phyloP scores from a whole-genome alignment of 2,329 filamentous ascomycete species.

The Ampelomyces quisqualis region DNA sequence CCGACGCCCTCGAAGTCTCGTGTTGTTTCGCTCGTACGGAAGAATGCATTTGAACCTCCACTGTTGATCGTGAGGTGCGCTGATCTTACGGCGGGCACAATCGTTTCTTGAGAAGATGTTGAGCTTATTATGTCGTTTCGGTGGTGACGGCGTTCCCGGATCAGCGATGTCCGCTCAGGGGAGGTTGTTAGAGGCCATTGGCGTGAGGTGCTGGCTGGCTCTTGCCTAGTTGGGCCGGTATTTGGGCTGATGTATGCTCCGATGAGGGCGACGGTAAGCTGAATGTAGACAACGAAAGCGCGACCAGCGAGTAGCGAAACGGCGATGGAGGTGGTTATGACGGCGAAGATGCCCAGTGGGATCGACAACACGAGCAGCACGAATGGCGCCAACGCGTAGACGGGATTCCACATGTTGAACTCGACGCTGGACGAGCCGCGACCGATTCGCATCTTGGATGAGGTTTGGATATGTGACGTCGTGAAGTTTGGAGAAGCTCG shows the following conservation, averaged over 20 bases:
- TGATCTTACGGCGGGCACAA: conserved; percentile 13
- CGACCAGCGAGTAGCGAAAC: conserved; percentile 43
- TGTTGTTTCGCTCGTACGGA: conserved; percentile 34
- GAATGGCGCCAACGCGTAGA: conserved; percentile 40
- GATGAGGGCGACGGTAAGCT: conserved; percentile 45
- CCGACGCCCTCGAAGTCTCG: conserved; percentile 50
- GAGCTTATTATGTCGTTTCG: conserved; percentile 30
- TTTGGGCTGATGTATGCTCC: conserved; percentile 40
- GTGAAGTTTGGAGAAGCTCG: conserved; percentile 3
- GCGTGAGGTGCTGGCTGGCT: conserved; percentile 11
- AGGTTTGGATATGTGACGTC: conserved; percentile 1
- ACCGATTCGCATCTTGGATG: conserved; percentile 15
- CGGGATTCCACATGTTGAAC: conserved; percentile 28
- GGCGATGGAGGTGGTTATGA: conserved; percentile 44
- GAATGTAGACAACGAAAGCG: conserved; percentile 46
- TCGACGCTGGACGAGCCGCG: conserved; percentile 15
- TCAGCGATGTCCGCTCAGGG: conserved; percentile 26
- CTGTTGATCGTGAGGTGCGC: conserved; percentile 31
- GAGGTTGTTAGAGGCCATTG: conserved; percentile 11
- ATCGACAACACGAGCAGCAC: conserved; percentile 43
- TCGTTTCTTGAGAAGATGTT: conserved; percentile 24
- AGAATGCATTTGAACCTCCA: conserved; percentile 37
- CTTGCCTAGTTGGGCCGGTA: too few relatives aligned
- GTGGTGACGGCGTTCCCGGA: conserved; percentile 26
- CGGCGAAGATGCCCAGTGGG: conserved; percentile 43